Percentiles rank a stretch among this genome's conserved stretches.
These are phyloP conservation scores for Graphilbum ipis-grandicollis DNA, from an alignment of 2,329 filamentous ascomycete genomes.

Conservation along the genomic window DNA sequence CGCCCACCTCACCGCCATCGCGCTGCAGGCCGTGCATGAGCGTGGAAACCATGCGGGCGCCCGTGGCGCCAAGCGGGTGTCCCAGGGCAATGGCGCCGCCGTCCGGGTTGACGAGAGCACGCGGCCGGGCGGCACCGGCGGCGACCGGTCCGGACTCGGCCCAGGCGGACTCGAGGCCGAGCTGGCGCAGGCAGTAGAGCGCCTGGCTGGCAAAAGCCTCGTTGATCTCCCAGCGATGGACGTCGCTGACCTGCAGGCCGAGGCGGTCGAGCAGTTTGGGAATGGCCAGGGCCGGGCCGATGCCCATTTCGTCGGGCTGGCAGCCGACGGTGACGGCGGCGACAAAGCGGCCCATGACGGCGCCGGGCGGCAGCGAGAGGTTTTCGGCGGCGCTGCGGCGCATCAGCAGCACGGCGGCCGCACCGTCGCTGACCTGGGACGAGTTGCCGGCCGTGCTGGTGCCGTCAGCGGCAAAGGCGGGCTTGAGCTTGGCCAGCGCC, in stretches of 20 bases:
- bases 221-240: conserved; percentile 86
- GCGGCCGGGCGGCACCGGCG: background rate
- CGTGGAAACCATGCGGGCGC: conserved; percentile 63
- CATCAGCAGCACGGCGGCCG: conserved; percentile 72
- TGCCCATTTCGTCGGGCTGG: conserved; percentile 81
- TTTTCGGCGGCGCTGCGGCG: conserved; percentile 60
- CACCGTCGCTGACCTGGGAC: conserved; percentile 75
- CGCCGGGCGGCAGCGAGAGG: conserved; percentile 45
- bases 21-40: conserved; percentile 49
- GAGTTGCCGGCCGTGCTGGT: conserved; percentile 68
- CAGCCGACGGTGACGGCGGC: conserved; percentile 61
- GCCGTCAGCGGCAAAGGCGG: conserved; percentile 63
- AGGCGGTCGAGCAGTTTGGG: conserved; percentile 59
- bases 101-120: conserved; percentile 67
- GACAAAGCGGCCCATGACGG: conserved; percentile 70
- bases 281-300: conserved; percentile 75
- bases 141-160: conserved; percentile 20
- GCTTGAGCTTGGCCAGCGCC: conserved; percentile 63
- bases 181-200: conserved; percentile 51
- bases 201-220: conserved; percentile 58
- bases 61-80: conserved; percentile 79
- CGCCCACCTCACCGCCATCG: conserved; percentile 58
- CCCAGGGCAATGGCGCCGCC: conserved; percentile 90
- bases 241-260: conserved; percentile 48
- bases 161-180: conserved; percentile 47